These are phyloP conservation scores for Microdochium nivale DNA, from an alignment of 2,329 filamentous ascomycete genomes.

Conservation along the genomic window DNA sequence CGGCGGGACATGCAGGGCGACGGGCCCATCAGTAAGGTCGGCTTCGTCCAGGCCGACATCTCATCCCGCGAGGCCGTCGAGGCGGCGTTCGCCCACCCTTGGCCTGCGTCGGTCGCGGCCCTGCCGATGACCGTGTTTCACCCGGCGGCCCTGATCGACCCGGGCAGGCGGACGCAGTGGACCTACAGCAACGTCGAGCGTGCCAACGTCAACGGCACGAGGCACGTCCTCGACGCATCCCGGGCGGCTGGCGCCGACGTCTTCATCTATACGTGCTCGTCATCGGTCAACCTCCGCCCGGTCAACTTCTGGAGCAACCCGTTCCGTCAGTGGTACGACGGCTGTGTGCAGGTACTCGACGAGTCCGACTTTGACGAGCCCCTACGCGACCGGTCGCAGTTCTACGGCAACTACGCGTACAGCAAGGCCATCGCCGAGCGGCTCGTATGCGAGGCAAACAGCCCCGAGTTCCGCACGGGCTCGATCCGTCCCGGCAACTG, in stretches of 20 bases:
- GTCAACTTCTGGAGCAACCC: constrained; percentile 32
- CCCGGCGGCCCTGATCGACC: constrained; percentile 44
- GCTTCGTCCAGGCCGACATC: constrained; percentile 40
- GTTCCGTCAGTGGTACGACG: constrained; percentile 29
- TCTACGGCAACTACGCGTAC: constrained; percentile 40
- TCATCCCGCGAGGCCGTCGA: constrained; percentile 31
- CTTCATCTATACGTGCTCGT: constrained; percentile 45
- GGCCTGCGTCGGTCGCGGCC: constrained; percentile 29
- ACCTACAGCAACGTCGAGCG: constrained; percentile 34
- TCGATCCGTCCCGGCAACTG: constrained; percentile 43
- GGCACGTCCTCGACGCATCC: constrained; percentile 38
- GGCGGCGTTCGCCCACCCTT: constrained; percentile 36
- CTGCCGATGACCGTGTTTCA: constrained; percentile 49
- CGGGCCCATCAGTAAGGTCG: constrained; percentile 22
- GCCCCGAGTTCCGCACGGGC: constrained; percentile 33
- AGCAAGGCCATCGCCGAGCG: constrained; percentile 44
- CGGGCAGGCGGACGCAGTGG: constrained; percentile 34
- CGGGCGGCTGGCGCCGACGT: constrained; percentile 34
- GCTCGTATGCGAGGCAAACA: constrained; percentile 32
- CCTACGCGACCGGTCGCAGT: constrained; percentile 28
- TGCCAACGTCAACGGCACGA: constrained; percentile 44
- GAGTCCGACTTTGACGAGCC: constrained; percentile 32
- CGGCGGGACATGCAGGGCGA: constrained; percentile 30
- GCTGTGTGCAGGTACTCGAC: constrained; percentile 34
- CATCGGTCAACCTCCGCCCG: constrained; percentile 32